Percentiles rank a stretch among this genome's conserved stretches.
phyloP scores from a whole-genome alignment of 805 yeast species.

The Metschnikowia shivogae region DNA sequence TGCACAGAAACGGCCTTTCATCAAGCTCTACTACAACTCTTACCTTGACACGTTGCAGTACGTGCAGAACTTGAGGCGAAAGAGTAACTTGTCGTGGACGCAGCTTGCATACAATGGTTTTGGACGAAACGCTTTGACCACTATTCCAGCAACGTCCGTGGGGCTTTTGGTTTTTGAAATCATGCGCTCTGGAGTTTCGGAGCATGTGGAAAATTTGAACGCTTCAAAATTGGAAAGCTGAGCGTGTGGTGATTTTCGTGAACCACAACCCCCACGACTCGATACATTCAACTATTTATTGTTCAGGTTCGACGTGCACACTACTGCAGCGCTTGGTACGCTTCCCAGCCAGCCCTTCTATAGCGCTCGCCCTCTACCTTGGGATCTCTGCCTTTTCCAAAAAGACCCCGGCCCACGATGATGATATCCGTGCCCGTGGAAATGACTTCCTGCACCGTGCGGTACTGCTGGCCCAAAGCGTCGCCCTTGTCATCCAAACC shows the following conservation, averaged over 20 bases:
- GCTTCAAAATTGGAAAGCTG: slow-evolving; percentile 1
- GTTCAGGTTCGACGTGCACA: slow-evolving; percentile 10
- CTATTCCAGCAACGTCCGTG: slow-evolving; percentile 84
- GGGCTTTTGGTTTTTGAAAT: slow-evolving; percentile 84
- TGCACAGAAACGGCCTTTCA: slow-evolving; percentile 28
- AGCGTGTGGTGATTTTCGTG: not conserved
- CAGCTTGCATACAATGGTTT: slow-evolving; percentile 79
- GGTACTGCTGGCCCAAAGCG: slow-evolving; percentile 91
- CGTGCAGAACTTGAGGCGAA: slow-evolving; percentile 52
- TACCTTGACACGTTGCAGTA: slow-evolving; percentile 62
- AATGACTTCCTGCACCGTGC: slow-evolving; percentile 84
- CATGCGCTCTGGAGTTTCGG: slow-evolving; percentile 49
- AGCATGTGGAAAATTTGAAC: slow-evolving; percentile 23
- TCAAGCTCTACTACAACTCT: slow-evolving; percentile 63
- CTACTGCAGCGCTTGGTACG: slow-evolving; percentile 48
- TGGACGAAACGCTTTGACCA: slow-evolving; percentile 61
- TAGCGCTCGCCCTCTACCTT: slow-evolving; percentile 82
- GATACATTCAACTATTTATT: not conserved
- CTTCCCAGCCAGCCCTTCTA: slow-evolving; percentile 92
- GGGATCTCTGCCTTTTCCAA: slow-evolving; percentile 93
- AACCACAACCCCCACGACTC: too few species aligned
- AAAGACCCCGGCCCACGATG: slow-evolving; percentile 97
- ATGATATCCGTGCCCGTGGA: slow-evolving; percentile 87
- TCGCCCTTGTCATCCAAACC: slow-evolving; percentile 97
- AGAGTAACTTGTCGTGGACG: slow-evolving; percentile 55